Evolutionary conservation across 805 yeast genomes (phyloP).

Genomic region (Cyberlindnera nakhonratchasimensis): DNA sequence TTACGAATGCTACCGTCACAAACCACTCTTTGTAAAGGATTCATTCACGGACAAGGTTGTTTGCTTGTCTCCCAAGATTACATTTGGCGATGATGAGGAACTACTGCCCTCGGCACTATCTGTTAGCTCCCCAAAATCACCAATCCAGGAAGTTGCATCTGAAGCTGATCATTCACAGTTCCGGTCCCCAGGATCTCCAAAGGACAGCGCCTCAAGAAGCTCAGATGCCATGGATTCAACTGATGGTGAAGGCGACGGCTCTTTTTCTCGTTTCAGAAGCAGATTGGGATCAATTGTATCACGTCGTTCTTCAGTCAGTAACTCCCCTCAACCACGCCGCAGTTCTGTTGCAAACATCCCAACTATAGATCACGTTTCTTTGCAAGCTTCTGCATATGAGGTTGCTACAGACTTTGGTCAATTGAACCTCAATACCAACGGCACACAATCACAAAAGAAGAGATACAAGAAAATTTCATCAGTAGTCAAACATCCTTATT

Average conservation of each 20-base stretch:
- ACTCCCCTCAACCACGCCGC: constrained; percentile 17
- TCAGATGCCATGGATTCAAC: constrained; percentile 15
- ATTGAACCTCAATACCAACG: constrained; percentile 6
- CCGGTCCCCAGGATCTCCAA: constrained; percentile 7
- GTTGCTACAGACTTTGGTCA: constrained; percentile 6
- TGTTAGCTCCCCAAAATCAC: neutral
- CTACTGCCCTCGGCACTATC: too few relatives aligned
- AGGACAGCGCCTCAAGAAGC: constrained; percentile 18
- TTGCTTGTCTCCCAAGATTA: constrained; percentile 30
- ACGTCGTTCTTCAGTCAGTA: constrained; percentile 21
- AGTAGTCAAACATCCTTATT: constrained; percentile 57
- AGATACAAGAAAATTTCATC: constrained; percentile 53
- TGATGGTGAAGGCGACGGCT: constrained; percentile 19
- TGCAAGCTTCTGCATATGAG: constrained; percentile 1
- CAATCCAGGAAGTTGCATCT: neutral
- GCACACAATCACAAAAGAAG: constrained; percentile 18
- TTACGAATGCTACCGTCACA: constrained; percentile 81
- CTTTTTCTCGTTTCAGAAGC: constrained; percentile 23
- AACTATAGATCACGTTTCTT: neutral
- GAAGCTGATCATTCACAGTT: neutral
- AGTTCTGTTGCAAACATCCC: constrained; percentile 7
- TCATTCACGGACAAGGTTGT: constrained; percentile 26
- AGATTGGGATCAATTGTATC: constrained; percentile 25
- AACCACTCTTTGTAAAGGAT: constrained; percentile 50
- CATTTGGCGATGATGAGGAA: constrained; percentile 17